Evolutionary conservation across 441 rosid genomes (phyloP), one percentile per base, ranked within the genome.

Genomic region (Adansonia rubrostipa): DNA sequence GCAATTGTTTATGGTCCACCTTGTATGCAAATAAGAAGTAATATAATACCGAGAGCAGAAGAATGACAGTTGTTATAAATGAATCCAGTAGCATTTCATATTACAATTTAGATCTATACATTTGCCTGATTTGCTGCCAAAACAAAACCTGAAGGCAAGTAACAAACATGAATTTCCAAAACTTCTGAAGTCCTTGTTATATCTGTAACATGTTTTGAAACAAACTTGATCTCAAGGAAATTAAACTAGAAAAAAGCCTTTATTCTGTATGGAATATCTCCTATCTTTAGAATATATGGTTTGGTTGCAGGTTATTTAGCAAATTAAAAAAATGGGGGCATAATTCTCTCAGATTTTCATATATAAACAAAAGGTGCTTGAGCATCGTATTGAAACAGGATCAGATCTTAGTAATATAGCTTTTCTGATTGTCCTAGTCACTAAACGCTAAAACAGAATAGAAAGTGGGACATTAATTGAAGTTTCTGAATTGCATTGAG

Each of bases 1-100:
- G 76, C 71, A 76, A 76, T 69, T 5, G 17, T 40, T 68, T 62
- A 60, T 40, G 9, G 61, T 51, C 66, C 8, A 5, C 51, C 42
- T 51, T 63, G 61, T 6, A 54, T 15, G 60, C 13, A 15, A 70
- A 28, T 71, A 51, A 50, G 40, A 14, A 7, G 61, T 7, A 78
- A 58, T 10, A 44, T 13, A 69, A 56, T 45, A 53, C 47, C 40
- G 20, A 17, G 1, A 45, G 47, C 53, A 67, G 54, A 45, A 67
- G 15, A 44, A 44, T 44, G 36, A 61, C 5, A 61, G 28, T 10
- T 10, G 13, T 22, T 44, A 67, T 19, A n/a, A n/a, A 42, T 6
- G 24, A 66, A n/a, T n/a, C 5, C 50, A 65, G n/a, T 6, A 42
- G 14, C 17, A 65, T 65, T 65, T 65, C 24, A 65, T 20, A 65